Conservation (phyloP, 495 filamentous ascomycete species). For the Penicillium subrubescens region DNA sequence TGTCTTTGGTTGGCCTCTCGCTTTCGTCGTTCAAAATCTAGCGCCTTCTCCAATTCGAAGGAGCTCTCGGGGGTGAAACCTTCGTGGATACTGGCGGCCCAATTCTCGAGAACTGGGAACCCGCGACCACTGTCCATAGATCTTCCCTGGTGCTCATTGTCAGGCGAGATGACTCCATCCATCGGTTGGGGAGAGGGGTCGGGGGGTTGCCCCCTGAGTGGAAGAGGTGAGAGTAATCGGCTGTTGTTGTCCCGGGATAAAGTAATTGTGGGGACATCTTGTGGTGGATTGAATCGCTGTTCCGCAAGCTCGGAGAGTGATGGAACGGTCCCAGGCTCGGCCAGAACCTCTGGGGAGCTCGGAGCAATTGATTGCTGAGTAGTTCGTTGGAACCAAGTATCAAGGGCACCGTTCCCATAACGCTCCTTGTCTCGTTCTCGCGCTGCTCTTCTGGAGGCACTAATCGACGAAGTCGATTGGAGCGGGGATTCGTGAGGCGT, state of each 20-base stretch:
- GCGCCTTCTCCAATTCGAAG: slow-evolving; percentile 36
- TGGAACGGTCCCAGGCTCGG: slow-evolving; percentile 6
- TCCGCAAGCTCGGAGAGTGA: slow-evolving; percentile 29
- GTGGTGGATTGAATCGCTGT: slow-evolving; percentile 21
- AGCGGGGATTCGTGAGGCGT: not conserved
- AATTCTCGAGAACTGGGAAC: slow-evolving; percentile 43
- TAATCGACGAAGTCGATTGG: not conserved
- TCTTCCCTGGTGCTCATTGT: not conserved
- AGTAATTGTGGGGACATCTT: not conserved
- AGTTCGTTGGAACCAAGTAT: slow-evolving; percentile 41
- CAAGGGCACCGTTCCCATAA: slow-evolving; percentile 44
- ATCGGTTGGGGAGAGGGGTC: not conserved
- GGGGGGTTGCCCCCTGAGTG: not conserved
- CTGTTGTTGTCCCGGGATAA: not conserved
- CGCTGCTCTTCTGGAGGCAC: slow-evolving; percentile 13
- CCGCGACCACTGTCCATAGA: slow-evolving; percentile 32
- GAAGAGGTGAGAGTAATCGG: not conserved
- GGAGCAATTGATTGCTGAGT: slow-evolving; percentile 23
- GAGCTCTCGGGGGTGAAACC: slow-evolving; percentile 16
- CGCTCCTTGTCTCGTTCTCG: slow-evolving; percentile 35
- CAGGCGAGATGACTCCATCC: not conserved
- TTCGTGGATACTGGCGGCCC: slow-evolving; percentile 40
- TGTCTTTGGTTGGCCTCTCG: slow-evolving; percentile 36
- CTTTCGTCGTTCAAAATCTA: slow-evolving; percentile 49
- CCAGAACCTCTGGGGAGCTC: not conserved